Conservation (phyloP, 495 filamentous ascomycete genomes). For the Penicillium simplicissimum region DNA sequence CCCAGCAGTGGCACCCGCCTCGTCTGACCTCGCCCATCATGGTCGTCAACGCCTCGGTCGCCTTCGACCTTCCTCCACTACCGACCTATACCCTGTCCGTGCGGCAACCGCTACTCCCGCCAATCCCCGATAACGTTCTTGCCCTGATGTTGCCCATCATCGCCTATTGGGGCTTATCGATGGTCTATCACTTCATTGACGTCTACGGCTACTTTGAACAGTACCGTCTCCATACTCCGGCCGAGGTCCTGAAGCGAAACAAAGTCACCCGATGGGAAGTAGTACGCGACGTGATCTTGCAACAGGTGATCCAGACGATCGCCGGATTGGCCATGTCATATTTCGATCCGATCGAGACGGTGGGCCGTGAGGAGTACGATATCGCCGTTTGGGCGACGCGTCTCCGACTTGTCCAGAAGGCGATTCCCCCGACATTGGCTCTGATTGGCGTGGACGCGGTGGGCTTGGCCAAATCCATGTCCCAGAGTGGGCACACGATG, state of each 20-base stretch:
- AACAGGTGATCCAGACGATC: constrained; percentile 83
- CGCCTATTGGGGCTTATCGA: constrained; percentile 87
- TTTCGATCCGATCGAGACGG: constrained; percentile 64
- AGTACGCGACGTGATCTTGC: constrained; percentile 80
- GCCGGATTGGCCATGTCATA: constrained; percentile 61
- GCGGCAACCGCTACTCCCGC: constrained; percentile 68
- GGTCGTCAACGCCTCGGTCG: constrained; percentile 44
- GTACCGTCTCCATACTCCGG: constrained; percentile 90
- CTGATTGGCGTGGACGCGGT: constrained; percentile 45
- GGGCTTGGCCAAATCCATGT: constrained; percentile 38
- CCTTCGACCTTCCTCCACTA: constrained; percentile 68
- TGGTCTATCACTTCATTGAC: constrained; percentile 85
- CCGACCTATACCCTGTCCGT: constrained; percentile 69
- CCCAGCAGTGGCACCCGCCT: constrained; percentile 2
- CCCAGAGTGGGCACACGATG: constrained; percentile 54
- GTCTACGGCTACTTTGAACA: constrained; percentile 76
- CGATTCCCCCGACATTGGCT: constrained; percentile 58
- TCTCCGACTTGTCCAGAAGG: constrained; percentile 68
- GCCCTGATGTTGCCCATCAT: constrained; percentile 72
- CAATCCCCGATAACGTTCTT: constrained; percentile 78
- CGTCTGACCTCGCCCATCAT: constrained; percentile 24
- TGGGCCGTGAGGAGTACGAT: constrained; percentile 78
- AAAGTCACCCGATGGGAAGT: constrained; percentile 81
- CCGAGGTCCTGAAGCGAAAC: constrained; percentile 82
- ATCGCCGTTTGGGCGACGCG: constrained; percentile 78